These are phyloP conservation scores for Pseudevernia furfuracea DNA, from an alignment of 495 filamentous ascomycete species.

Conservation along the genomic window DNA sequence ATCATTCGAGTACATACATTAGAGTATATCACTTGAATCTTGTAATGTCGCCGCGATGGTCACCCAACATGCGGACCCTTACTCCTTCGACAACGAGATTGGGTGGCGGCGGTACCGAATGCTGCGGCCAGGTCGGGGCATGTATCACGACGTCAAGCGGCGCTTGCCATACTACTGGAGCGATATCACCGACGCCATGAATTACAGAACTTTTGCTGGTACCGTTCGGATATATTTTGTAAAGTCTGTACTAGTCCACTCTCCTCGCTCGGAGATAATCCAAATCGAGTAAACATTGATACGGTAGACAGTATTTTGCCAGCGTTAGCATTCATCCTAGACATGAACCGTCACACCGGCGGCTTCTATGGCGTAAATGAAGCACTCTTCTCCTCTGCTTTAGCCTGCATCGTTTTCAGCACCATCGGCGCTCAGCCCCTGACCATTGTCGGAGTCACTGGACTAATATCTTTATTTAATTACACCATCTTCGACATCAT, in stretches of 20 bases:
- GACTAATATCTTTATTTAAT: conserved; percentile 34
- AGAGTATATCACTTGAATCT: no score
- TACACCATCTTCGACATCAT: conserved; percentile 43
- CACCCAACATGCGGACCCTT: not conserved
- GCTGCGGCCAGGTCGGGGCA: conserved; percentile 32
- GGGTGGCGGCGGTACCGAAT: conserved; percentile 24
- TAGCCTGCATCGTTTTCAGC: conserved; percentile 37
- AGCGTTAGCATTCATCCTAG: conserved; percentile 39
- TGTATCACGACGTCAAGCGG: conserved; percentile 37
- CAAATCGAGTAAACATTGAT: not conserved
- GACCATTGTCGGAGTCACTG: conserved; percentile 33
- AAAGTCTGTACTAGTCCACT: conserved; percentile 28
- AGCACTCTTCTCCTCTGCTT: conserved; percentile 37
- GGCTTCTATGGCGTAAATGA: conserved; percentile 41
- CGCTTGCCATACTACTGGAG: conserved; percentile 37
- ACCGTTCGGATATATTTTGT: conserved; percentile 41
- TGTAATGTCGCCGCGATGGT: not conserved
- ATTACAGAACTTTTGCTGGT: conserved; percentile 36
- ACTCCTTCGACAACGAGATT: conserved; percentile 13
- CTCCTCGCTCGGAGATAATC: not conserved
- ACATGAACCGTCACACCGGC: conserved; percentile 37
- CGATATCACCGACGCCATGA: conserved; percentile 37
- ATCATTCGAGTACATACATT: no score
- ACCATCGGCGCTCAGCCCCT: conserved; percentile 30
- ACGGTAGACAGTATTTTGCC: conserved; percentile 32